phyloP scores from a whole-genome alignment of 2,329 filamentous ascomycete genomes.

The Cercospora sp. region DNA sequence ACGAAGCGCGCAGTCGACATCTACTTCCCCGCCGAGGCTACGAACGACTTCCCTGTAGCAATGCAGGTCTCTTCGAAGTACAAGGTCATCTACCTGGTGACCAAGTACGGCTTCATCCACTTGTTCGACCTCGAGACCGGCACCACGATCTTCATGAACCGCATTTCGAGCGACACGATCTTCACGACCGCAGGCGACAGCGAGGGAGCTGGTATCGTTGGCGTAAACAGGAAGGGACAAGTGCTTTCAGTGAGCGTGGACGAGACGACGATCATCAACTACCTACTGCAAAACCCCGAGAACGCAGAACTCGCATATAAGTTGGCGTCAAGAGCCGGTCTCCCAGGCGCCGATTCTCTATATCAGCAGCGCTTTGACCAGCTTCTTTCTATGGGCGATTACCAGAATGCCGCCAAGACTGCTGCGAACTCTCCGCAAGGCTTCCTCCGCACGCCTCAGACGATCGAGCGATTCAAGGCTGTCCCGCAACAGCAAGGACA shows the following conservation, averaged over 20 bases:
- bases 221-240: constrained; percentile 96
- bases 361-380: constrained; percentile 93
- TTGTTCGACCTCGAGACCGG: constrained; percentile 96
- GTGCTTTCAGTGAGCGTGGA: constrained; percentile 92
- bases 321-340: constrained; percentile 87
- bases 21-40: constrained; percentile 93
- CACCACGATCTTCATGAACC: constrained; percentile 98
- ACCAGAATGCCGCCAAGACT: constrained; percentile 86
- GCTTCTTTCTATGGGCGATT: constrained; percentile 76
- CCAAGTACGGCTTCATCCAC: constrained; percentile 98
- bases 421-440: constrained; percentile 95
- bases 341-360: constrained; percentile 90
- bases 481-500: constrained; percentile 77
- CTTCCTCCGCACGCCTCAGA: constrained; percentile 90
- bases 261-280: constrained; percentile 86
- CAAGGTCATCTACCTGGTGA: constrained; percentile 94
- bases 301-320: constrained; percentile 93
- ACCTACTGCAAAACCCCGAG: constrained; percentile 93
- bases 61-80: constrained; percentile 98
- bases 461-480: constrained; percentile 93
- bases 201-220: constrained; percentile 83
- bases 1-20: constrained; percentile 96
- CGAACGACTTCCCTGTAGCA: constrained; percentile 95
- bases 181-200: constrained; percentile 88
- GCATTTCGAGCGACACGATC: constrained; percentile 98